phyloP scores from a whole-genome alignment of 2,329 filamentous ascomycete species.

The Helotiales sp. region DNA sequence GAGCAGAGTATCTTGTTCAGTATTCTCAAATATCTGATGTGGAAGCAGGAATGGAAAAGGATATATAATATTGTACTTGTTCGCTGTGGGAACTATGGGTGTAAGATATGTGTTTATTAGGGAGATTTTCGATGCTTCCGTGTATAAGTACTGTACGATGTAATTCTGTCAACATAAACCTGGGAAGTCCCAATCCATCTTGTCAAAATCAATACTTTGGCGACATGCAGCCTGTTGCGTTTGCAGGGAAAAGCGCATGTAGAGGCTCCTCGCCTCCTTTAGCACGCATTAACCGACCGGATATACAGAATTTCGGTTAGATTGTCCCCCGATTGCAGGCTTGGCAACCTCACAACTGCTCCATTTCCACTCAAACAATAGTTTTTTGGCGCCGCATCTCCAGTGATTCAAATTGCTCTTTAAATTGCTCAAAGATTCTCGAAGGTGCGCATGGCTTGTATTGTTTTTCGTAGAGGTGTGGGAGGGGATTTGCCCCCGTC shows the following conservation, averaged over 20 bases:
- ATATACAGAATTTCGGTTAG: slow-evolving; percentile 1
- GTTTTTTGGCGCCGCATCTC: neutral
- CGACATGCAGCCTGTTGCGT: no score
- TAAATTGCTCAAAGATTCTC: slow-evolving; percentile 7
- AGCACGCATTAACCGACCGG: neutral
- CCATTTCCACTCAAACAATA: neutral
- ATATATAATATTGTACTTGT: neutral
- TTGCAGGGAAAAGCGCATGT: no score
- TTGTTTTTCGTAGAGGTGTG: neutral
- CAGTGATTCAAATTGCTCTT: slow-evolving; percentile 5
- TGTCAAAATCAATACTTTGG: no score
- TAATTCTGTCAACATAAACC: neutral
- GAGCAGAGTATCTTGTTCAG: slow-evolving; percentile 61
- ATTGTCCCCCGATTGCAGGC: neutral
- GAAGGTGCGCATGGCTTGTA: neutral
- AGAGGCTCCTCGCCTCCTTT: no score
- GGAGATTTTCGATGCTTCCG: no score
- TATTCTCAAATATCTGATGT: slow-evolving; percentile 45
- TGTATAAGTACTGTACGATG: neutral
- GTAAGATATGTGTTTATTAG: neutral
- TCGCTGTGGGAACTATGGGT: neutral
- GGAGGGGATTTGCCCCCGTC: neutral
- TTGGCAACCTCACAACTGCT: neutral
- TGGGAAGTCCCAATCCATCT: neutral
- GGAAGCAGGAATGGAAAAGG: neutral